Evolutionary conservation across 75 land plant genomes (phyloP), one percentile per base, ranked within the genome.

Genomic region (Azolla pinnata): DNA sequence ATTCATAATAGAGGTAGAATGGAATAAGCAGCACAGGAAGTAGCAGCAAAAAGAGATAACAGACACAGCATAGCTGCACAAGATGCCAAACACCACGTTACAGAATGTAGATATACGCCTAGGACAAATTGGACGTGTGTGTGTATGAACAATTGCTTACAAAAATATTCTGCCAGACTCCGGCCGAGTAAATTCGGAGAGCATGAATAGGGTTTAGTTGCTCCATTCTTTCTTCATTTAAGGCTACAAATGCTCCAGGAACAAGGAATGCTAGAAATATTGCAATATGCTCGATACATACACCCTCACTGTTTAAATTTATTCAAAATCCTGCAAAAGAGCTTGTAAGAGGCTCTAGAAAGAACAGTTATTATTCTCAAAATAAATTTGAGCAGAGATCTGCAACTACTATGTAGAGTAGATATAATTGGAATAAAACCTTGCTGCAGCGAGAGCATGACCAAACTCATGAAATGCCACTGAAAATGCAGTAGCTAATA

Each of bases 151-250:
- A 52, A 3, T 44, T 21, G n/a, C n/a, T 44, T 56, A 86, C 83
- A 66, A 69, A 60, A 29, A 71, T 68, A 70, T 86, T 86, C 54
- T 86, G 90, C 90, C 90, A 86, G 28, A 86, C 60, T 0, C 90
- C 90, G 52, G 90, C 90, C 72, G 84, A 80, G 53, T 86, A 86
- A 7, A 86, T 67, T 0, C 87, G 86, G 31, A 86, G 83, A 14
- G 64, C 59, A 56, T 69, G 40, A 18, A 60, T 25, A 1, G 29
- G 46, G 23, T 81, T 66, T 59, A 75, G 42, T 26, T 38, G 61
- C 66, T 72, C 70, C 49, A 86, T 60, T 33, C 52, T 25, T 9
- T 83, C 90, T 65, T 66, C 18, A 67, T 78, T 61, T 29, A 86
- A 61, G 61, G 87, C 83, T 38, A 86, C 87, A 44, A 83, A 71